Base-by-base conservation (phyloP, 176 grass and related monocot species). In the Oryza rufipogon region DNA sequence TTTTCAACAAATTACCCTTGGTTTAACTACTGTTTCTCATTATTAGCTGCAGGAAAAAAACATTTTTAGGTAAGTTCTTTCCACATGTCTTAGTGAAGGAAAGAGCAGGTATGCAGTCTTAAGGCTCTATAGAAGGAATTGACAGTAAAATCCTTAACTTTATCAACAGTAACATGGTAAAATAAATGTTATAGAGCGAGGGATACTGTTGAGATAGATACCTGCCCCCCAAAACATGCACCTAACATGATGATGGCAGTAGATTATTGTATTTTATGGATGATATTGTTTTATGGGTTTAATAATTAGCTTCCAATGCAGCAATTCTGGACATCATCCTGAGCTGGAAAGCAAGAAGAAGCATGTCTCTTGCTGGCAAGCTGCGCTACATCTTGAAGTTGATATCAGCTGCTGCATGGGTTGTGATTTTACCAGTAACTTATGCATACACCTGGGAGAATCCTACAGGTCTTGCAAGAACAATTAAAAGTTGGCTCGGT, bases 301-400 rank as follows among this genome's bases (percentile, higher is more conserved):
- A 77, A 34, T 30, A 56, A 64, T 7, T 72, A 42, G 49, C 34
- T 90, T 82, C 38, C 70, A 11, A 64, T 91, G 84, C 90, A 97
- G 95, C 95, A 68, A 87, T 93, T 71, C 77, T 98, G 61, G 95
- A 98, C 58, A 82, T 87, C 77, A 84, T 95, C 48, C 91, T 98
- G 52, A 83, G 92, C 83, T 98, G 92, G 95, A 98, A 98, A 92
- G 95, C 95, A 78, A 91, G 95, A 82, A 98, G 77, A 80, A 98
- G 88, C 86, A 98, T 98, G 95, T 95, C 95, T 81, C 85, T 95
- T 82, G 80, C 87, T 66, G 91, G 90, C 75, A 98, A 98, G 86
- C 79, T 98, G 80, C 89, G 92, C 46, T 98, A 90, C 70, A 94
- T 98, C 71, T 88, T 98, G 46, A 98, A 98, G 85, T 91, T 95